Conservation (phyloP, 495 filamentous ascomycete genomes). For the Aspergillus baeticus region DNA sequence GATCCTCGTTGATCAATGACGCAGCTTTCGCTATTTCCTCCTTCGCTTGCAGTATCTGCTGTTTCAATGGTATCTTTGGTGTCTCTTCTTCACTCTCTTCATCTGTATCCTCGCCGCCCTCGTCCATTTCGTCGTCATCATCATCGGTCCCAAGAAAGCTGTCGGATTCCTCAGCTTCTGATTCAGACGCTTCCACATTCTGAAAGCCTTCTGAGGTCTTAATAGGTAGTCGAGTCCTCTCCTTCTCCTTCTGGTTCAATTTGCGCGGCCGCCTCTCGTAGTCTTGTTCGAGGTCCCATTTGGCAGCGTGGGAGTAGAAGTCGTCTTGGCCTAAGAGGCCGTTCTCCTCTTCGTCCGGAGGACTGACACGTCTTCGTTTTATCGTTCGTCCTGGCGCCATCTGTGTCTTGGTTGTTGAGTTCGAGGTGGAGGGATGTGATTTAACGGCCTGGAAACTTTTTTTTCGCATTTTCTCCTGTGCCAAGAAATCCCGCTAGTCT, state of each 20-base stretch:
- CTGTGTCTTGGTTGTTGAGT: conserved; percentile 13
- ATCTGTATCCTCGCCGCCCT: conserved; percentile 56
- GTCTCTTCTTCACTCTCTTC: conserved; percentile 54
- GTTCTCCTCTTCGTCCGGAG: conserved; percentile 41
- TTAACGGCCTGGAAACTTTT: conserved; percentile 16
- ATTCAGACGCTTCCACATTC: conserved; percentile 46
- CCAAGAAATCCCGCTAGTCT: conserved; percentile 24
- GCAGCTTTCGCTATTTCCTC: conserved; percentile 89
- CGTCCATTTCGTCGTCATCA: conserved; percentile 47
- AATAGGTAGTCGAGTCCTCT: conserved; percentile 75
- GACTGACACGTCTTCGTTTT: conserved; percentile 57
- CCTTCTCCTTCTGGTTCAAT: conserved; percentile 64
- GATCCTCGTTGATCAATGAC: conserved; percentile 79
- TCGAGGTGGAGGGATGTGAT: conserved; percentile 22
- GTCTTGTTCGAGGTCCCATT: conserved; percentile 88
- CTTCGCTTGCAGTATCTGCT: conserved; percentile 83
- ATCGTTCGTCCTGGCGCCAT: conserved; percentile 50
- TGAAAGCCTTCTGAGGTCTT: conserved; percentile 77
- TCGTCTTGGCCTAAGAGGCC: conserved; percentile 34
- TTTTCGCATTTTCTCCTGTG: conserved; percentile 20
- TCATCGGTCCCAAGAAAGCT: conserved; percentile 52
- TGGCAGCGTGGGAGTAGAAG: conserved; percentile 42
- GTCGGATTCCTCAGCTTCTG: conserved; percentile 48
- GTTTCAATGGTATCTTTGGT: conserved; percentile 64
- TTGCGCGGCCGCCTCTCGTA: conserved; percentile 83